Base-by-base conservation (phyloP, 2,329 filamentous ascomycete species). In the Fusarium subglutinans region DNA sequence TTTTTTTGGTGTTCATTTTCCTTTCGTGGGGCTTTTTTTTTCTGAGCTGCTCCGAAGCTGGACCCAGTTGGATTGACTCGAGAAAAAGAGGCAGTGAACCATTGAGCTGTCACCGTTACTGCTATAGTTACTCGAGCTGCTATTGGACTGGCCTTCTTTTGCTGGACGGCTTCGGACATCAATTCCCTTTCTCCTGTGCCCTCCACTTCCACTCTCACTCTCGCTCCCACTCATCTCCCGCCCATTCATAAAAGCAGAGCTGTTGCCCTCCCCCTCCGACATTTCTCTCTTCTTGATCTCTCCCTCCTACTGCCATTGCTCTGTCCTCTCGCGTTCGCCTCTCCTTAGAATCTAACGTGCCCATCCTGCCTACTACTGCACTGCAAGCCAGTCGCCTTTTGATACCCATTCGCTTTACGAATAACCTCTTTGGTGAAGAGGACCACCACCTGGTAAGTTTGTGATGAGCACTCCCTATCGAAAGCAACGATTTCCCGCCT, bases 311-410 rank as follows among this genome's bases (percentile, higher is more conserved):
- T 74, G 65, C 74, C 40, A 63, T 45, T 65, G 58, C 33, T 74
- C 70, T 75, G 69, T 72, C 73, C 73, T 76, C 73, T 72, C 76
- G 73, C 75, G 71, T 75, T 75, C 72, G 73, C 74, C 72, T 73
- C 70, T 70, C 69, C 62, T 63, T 69, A 63, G 66, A 68, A 73
- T 69, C 64, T 66, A 55, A 73, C 72, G 64, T 75, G 72, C 62
- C 56, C 45, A 66, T 54, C 45, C 65, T 66, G 59, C 69, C 24
- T 48, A 43, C 63, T 69, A 73, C 68, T 78, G 76, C 73, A 70
- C 70, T 78, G 76, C 75, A 70, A 79, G 76, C 74, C 73, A 80
- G 77, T 76, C 69, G 69, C 68, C 64, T 72, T 74, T 76, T 74
- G 70, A 79, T 75, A 71, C 75, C 76, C 69, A 69, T 67, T 60